Percentiles rank a stretch among this genome's conserved stretches.
These are phyloP conservation scores for Kwoniella mangroviensis DNA, from an alignment of 768 basidiomycete genomes.

Conservation along the genomic window DNA sequence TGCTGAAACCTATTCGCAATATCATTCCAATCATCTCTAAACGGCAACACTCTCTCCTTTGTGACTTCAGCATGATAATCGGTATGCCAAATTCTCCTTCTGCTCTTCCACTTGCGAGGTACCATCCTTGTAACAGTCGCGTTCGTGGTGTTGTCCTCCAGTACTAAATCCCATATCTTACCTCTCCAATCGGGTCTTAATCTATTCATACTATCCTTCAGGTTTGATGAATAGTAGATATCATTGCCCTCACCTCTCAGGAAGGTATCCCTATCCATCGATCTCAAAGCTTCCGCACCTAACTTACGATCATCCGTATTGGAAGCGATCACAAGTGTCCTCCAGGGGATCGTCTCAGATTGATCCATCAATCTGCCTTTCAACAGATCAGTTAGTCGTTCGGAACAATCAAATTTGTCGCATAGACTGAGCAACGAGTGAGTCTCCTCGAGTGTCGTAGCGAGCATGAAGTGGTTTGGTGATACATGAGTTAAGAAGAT, in stretches of 20 bases:
- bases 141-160: neutral
- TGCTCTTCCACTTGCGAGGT: neutral
- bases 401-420: no score
- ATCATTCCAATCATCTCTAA: neutral
- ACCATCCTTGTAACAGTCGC: neutral
- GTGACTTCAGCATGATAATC: neutral
- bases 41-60: neutral
- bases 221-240: neutral
- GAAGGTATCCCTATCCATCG: neutral
- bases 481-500: neutral
- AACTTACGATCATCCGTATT: neutral
- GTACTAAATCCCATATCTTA: neutral
- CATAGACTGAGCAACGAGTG: no score
- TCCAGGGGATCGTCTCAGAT: neutral
- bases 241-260: neutral
- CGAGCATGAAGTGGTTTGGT: neutral
- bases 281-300: neutral
- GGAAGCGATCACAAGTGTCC: neutral
- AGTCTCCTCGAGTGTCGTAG: neutral
- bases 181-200: neutral
- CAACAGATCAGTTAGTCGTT: no score
- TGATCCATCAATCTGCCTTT: no score
- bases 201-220: neutral
- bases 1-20: neutral
- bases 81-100: neutral